Base-by-base conservation (phyloP, 768 basidiomycete species). In the Obba rivulosa region DNA sequence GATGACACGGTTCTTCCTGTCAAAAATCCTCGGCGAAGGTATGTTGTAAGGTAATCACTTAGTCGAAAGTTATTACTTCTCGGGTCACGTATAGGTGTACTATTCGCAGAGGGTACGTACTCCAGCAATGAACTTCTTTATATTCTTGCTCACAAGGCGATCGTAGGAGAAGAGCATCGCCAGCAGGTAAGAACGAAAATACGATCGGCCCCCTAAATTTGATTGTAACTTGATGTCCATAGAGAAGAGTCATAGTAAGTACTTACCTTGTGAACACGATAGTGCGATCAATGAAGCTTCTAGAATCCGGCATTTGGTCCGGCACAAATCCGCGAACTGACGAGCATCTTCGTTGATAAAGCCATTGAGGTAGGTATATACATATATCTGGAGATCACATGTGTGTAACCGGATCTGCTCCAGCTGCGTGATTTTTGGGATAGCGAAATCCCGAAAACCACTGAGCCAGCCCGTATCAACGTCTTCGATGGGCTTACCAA, bases 251-350 rank as follows among this genome's bases (percentile, higher is more conserved):
- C 34, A 34, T 49, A 40, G 48, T 49, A 36, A 14, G 31, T 4
- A 4, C 4, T 16, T n/a, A 17, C 11, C 28, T 5, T 45, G 13
- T 4, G 11, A 18, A 22, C 14, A 45, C 8, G 4, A 17, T 11
- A 3, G 13, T 36, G n/a, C 10, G 11, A 20, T 8, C 22, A 9
- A 18, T 14, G 4, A 10, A 5, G 13, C n/a, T 25, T 8, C 14
- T 23, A 73, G 83, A 86, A 85, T 52, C 83, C 83, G 16, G 82
- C 82, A 0, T 87, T 87, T 55, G 81, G 83, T 2, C 69, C 72
- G 1, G 63, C 71, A 2, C 81, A 84, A 54, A 71, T 85, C 25
- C 69, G 81, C 3, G 77, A 75, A 39, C 57, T 85, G 13, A 80
- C 80, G 0, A 70, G 70, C 13, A 77, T 79, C 8, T 83, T 85